A percentile compares a stretch with the other conserved stretches of the same genome.
These are phyloP conservation scores for Floccularia luteovirens DNA, from an alignment of 768 basidiomycete species.

Conservation along the genomic window DNA sequence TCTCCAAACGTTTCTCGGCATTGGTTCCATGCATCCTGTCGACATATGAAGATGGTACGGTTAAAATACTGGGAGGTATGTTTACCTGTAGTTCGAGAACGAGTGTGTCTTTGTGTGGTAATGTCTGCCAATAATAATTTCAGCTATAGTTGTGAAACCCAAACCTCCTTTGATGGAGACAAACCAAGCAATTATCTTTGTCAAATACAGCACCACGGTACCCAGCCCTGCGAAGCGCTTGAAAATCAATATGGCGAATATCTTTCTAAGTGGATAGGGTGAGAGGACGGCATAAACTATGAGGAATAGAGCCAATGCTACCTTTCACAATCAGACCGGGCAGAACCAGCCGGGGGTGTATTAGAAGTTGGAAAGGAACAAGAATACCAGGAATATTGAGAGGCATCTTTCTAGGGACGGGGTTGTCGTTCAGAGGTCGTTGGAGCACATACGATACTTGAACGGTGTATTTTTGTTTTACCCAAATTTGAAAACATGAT, in stretches of 20 bases:
- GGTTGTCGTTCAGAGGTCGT: not conserved
- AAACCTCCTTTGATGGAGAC: constrained; percentile 23
- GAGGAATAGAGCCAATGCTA: constrained; percentile 17
- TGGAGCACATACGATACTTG: not conserved
- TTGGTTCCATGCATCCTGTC: constrained; percentile 69
- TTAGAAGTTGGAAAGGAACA: constrained; percentile 61
- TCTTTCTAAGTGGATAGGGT: constrained; percentile 47
- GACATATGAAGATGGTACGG: constrained; percentile 2
- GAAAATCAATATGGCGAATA: constrained; percentile 80
- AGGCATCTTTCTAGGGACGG: no score
- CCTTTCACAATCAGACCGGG: constrained; percentile 65
- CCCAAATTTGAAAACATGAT: no score
- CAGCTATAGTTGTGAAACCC: not conserved
- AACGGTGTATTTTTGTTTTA: not conserved
- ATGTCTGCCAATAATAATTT: constrained; percentile 45
- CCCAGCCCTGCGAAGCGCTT: constrained; percentile 61
- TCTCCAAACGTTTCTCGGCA: constrained; percentile 69
- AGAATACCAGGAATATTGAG: constrained; percentile 67
- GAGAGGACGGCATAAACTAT: constrained; percentile 5
- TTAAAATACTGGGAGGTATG: not conserved
- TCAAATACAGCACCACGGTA: constrained; percentile 92
- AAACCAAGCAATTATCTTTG: constrained; percentile 94
- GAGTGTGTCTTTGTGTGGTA: constrained; percentile 68
- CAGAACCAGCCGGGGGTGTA: constrained; percentile 59
- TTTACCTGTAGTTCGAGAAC: constrained; percentile 68